phyloP scores from a whole-genome alignment of 2,329 filamentous ascomycete species.

The Cryoendolithus antarcticus region DNA sequence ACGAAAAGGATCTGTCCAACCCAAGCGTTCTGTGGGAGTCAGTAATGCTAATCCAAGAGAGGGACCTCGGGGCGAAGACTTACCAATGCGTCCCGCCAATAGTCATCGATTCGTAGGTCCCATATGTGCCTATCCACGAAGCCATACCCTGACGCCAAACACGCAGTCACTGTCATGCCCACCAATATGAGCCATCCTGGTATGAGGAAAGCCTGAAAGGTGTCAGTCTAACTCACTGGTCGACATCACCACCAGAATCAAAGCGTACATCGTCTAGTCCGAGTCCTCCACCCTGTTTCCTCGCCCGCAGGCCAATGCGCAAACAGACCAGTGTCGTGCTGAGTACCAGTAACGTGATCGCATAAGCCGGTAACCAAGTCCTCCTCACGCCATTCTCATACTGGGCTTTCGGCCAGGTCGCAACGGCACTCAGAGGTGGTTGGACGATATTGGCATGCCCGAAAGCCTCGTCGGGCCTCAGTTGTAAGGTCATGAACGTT shows the following conservation, averaged over 20 bases:
- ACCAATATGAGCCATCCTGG: constrained; percentile 9
- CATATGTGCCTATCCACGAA: constrained; percentile 12
- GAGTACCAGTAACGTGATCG: constrained; percentile 9
- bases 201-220: constrained; percentile 5
- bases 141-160: constrained; percentile 8
- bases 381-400: constrained; percentile 3
- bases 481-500: constrained; percentile 1
- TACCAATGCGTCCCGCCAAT: constrained; percentile 5
- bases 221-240: neutral
- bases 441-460: constrained; percentile 10
- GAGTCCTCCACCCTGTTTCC: constrained; percentile 12
- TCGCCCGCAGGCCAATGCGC: constrained; percentile 13
- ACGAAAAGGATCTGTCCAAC: constrained; percentile 21
- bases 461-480: constrained; percentile 1
- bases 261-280: constrained; percentile 8
- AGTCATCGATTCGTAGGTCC: constrained; percentile 9
- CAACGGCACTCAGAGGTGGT: neutral
- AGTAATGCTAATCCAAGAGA: neutral
- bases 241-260: neutral
- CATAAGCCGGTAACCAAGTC: constrained; percentile 6
- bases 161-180: constrained; percentile 8
- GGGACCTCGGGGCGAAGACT: constrained; percentile 10
- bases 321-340: constrained; percentile 11
- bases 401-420: constrained; percentile 3
- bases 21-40: constrained; percentile 15